Percentiles rank a stretch among this genome's conserved stretches.
Conservation (phyloP, 768 basidiomycete genomes). For the Pleurotus tuber-regium region DNA sequence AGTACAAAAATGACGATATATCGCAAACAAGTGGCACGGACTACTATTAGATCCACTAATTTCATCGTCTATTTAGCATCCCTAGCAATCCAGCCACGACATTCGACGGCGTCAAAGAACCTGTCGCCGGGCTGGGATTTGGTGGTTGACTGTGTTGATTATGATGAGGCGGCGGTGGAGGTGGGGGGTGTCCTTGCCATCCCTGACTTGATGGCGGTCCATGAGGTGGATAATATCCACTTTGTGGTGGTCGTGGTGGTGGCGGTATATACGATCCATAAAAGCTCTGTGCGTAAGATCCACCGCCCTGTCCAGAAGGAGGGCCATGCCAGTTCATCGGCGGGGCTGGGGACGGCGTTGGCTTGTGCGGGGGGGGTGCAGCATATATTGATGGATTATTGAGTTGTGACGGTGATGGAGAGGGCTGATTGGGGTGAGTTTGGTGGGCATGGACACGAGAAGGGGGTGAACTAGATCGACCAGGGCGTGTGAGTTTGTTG, state of each 20-base stretch:
- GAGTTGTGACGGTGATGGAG: conserved; percentile 41
- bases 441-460: conserved; percentile 25
- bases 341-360: conserved; percentile 13
- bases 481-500: conserved; percentile 20
- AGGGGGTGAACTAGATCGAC: conserved; percentile 19
- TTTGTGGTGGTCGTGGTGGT: conserved; percentile 5
- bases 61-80: not conserved
- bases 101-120: not conserved
- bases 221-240: conserved; percentile 1
- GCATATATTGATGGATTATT: conserved; percentile 39
- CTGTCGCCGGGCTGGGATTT: not conserved
- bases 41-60: not conserved
- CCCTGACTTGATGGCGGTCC: not conserved
- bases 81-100: conserved; percentile 6
- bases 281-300: conserved; percentile 5
- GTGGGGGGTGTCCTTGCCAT: conserved; percentile 1
- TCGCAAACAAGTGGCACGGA: too few species aligned
- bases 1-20: too few species aligned
- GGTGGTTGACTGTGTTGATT: not conserved
- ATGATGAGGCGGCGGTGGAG: conserved; percentile 2
- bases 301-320: too few species aligned
- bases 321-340: not conserved
- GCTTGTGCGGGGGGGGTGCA: conserved; percentile 27
- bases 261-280: conserved; percentile 13
- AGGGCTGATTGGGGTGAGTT: too few species aligned